These are phyloP conservation scores for Monosporascus sp. DNA, from an alignment of 2,329 filamentous ascomycete genomes.

Conservation along the genomic window DNA sequence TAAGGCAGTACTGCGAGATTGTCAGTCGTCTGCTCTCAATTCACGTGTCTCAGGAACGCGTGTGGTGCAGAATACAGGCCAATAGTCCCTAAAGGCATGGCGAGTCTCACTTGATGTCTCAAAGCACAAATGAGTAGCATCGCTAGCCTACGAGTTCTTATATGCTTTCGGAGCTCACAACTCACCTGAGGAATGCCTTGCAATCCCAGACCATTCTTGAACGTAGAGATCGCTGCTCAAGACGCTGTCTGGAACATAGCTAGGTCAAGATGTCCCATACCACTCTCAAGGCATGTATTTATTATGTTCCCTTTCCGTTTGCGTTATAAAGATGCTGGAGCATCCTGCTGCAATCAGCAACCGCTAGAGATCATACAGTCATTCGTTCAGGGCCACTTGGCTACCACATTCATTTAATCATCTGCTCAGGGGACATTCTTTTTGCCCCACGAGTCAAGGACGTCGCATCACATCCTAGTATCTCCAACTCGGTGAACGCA, in stretches of 20 bases:
- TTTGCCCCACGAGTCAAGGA: constrained; percentile 1
- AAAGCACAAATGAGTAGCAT: neutral
- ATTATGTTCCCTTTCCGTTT: constrained; percentile 17
- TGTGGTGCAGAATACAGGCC: too few relatives aligned
- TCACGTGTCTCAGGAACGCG: too few relatives aligned
- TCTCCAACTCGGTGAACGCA: neutral
- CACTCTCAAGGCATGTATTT: constrained; percentile 16
- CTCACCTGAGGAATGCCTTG: constrained; percentile 20
- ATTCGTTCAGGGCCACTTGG: constrained; percentile 20
- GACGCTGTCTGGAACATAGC: neutral
- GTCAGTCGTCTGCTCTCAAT: too few relatives aligned
- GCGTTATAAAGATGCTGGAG: constrained; percentile 23
- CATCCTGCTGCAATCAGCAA: constrained; percentile 4
- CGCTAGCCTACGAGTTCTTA: neutral
- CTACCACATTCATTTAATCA: constrained; percentile 20
- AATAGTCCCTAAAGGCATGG: constrained; percentile 3
- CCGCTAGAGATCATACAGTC: constrained; percentile 15
- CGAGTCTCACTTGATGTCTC: constrained; percentile 13
- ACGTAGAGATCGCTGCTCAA: neutral
- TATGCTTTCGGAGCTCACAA: neutral
- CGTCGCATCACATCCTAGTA: neutral
- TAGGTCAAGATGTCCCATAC: constrained; percentile 6
- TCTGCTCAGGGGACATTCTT: constrained; percentile 4
- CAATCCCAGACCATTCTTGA: constrained; percentile 24
- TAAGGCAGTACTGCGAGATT: too few relatives aligned